Conservation (phyloP, 108 stramenopile species). For the Nitzschia sp. region DNA sequence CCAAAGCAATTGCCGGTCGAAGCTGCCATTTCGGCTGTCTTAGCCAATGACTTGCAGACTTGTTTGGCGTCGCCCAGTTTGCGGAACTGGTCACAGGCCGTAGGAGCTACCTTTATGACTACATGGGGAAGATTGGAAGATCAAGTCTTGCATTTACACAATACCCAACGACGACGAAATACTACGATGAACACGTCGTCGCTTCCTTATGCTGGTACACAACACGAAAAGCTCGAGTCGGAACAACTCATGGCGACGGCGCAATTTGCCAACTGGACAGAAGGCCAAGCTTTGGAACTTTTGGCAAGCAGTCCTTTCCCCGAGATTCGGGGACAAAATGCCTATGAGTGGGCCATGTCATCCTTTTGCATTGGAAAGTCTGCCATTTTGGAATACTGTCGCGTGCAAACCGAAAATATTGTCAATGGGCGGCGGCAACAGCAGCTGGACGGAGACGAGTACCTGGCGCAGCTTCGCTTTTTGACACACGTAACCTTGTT, state of each 20-base stretch:
- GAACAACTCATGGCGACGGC: slow-evolving; percentile 41
- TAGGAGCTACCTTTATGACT: slow-evolving; percentile 49
- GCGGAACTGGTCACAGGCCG: slow-evolving; percentile 57
- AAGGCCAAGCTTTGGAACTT: slow-evolving; percentile 25
- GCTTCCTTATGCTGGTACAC: slow-evolving; percentile 28
- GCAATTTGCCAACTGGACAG: slow-evolving; percentile 29
- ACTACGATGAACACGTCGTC: neutral
- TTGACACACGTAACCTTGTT: slow-evolving; percentile 53
- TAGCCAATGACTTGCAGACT: slow-evolving; percentile 55
- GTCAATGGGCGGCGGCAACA: no score
- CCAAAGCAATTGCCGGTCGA: slow-evolving; percentile 30
- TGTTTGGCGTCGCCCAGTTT: slow-evolving; percentile 61
- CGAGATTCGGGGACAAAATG: slow-evolving; percentile 4
- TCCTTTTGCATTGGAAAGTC: slow-evolving; percentile 66
- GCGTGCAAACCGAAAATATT: slow-evolving; percentile 18
- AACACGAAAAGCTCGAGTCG: slow-evolving; percentile 34
- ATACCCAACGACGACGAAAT: slow-evolving; percentile 37
- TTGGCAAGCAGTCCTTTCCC: slow-evolving; percentile 32
- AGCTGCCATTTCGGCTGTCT: slow-evolving; percentile 65
- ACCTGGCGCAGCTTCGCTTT: slow-evolving; percentile 37
- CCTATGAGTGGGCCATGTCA: slow-evolving; percentile 47
- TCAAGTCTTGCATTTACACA: slow-evolving; percentile 57
- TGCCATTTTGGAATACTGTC: slow-evolving; percentile 37
- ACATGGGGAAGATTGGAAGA: slow-evolving; percentile 61
- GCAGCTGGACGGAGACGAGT: neutral